These are phyloP conservation scores for Persicaria tinctoria DNA, from an alignment of 148 eudicot species.

Conservation along the genomic window DNA sequence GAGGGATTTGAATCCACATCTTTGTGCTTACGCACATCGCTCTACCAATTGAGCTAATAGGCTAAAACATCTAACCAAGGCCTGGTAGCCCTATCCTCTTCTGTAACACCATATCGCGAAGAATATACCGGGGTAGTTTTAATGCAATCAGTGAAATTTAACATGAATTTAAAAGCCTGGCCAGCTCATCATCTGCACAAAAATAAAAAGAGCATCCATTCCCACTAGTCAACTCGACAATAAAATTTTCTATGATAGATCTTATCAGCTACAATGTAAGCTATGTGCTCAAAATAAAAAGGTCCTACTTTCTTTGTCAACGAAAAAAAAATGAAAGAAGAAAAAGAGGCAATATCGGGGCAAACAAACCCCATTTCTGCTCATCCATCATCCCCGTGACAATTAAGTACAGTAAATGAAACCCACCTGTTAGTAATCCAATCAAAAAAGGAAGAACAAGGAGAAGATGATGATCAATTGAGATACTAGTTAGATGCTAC, in stretches of 20 bases:
- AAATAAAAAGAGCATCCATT: no score
- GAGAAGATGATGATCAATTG: neutral
- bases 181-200: neutral
- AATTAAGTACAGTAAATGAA: neutral
- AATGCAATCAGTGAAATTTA: neutral
- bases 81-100: conserved; percentile 77
- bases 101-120: conserved; percentile 69
- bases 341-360: neutral
- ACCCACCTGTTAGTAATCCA: conserved; percentile 4
- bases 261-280: neutral
- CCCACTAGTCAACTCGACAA: neutral
- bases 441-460: neutral
- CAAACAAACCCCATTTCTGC: conserved; percentile 1
- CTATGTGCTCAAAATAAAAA: neutral
- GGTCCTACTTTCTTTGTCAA: conserved; percentile 4
- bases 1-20: no score
- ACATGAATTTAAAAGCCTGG: neutral
- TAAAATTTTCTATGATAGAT: neutral
- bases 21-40: no score
- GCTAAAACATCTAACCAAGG: neutral
- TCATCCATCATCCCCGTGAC: conserved; percentile 5
- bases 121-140: conserved; percentile 46
- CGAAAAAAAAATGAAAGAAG: neutral
- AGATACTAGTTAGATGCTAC: neutral
- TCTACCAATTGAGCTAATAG: no score